Evolutionary conservation across 1,284 basidiomycete species (phyloP).

Genomic region (Naganishia cerealis): DNA sequence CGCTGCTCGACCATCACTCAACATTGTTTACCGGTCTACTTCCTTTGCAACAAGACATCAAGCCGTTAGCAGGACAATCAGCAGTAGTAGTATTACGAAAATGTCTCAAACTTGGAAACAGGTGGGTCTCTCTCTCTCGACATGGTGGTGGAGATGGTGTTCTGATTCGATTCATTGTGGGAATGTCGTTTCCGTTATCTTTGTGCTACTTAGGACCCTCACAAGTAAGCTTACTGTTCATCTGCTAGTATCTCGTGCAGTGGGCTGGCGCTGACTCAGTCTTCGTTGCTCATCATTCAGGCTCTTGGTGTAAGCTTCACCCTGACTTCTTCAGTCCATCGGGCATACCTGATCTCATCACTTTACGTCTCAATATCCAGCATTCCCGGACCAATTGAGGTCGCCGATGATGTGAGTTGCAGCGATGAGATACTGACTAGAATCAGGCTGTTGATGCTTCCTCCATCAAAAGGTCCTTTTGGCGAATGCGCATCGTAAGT

Average conservation of each 20-base stretch:
- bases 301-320: constrained; percentile 47
- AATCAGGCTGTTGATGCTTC: neutral
- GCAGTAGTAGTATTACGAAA: constrained; percentile 4
- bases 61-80: constrained; percentile 1
- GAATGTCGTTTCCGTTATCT: neutral
- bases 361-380: constrained; percentile 33
- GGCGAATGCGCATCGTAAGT: constrained; percentile 55
- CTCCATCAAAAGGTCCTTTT: constrained; percentile 50
- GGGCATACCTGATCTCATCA: neutral
- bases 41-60: neutral
- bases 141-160: too few species aligned
- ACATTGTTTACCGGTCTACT: neutral
- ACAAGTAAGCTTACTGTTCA: constrained; percentile 41
- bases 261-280: too few species aligned
- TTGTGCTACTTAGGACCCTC: constrained; percentile 46
- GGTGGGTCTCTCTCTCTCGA: constrained; percentile 3
- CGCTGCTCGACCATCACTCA: constrained; percentile 1
- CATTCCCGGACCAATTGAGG: constrained; percentile 55
- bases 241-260: neutral
- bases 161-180: neutral
- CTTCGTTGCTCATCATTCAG: constrained; percentile 3
- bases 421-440: neutral
- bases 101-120: constrained; percentile 29
- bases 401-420: constrained; percentile 41
- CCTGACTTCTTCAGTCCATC: neutral